A percentile compares a stretch with the other conserved stretches of the same genome.
These are phyloP conservation scores for Cercospora beticola DNA, from an alignment of 2,329 filamentous ascomycete genomes.

Conservation along the genomic window DNA sequence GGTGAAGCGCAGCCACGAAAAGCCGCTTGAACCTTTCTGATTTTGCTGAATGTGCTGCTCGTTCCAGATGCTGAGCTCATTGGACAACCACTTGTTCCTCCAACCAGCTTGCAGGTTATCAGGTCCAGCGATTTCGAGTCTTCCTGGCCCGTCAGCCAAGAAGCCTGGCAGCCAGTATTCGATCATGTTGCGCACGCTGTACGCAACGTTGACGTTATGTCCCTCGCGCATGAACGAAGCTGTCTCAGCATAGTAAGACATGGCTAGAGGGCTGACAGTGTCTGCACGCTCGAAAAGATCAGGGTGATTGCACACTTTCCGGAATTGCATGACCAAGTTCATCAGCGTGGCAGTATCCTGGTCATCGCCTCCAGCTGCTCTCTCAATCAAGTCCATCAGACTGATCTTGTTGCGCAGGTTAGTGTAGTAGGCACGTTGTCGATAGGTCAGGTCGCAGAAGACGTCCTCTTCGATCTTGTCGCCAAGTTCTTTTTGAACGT, in stretches of 20 bases:
- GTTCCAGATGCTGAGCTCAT: constrained; percentile 88
- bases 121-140: constrained; percentile 69
- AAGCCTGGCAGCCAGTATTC: constrained; percentile 80
- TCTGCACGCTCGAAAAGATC: constrained; percentile 95
- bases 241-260: constrained; percentile 88
- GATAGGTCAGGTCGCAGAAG: constrained; percentile 94
- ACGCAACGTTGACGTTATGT: constrained; percentile 72
- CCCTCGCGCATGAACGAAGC: constrained; percentile 93
- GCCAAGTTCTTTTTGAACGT: constrained; percentile 96
- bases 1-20: constrained; percentile 88
- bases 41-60: constrained; percentile 72
- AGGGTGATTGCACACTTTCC: constrained; percentile 98
- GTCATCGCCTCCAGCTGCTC: constrained; percentile 90
- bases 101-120: constrained; percentile 78
- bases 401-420: constrained; percentile 96
- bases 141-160: constrained; percentile 77
- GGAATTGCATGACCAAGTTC: constrained; percentile 99
- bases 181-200: constrained; percentile 83
- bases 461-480: constrained; percentile 98
- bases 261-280: constrained; percentile 79
- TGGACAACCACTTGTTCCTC: constrained; percentile 70
- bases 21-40: constrained; percentile 58
- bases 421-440: constrained; percentile 88
- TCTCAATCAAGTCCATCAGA: constrained; percentile 97
- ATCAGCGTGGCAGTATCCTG: constrained; percentile 93